These are phyloP conservation scores for Starmerella lactis-condensi DNA, from an alignment of 805 yeast genomes.

Conservation along the genomic window DNA sequence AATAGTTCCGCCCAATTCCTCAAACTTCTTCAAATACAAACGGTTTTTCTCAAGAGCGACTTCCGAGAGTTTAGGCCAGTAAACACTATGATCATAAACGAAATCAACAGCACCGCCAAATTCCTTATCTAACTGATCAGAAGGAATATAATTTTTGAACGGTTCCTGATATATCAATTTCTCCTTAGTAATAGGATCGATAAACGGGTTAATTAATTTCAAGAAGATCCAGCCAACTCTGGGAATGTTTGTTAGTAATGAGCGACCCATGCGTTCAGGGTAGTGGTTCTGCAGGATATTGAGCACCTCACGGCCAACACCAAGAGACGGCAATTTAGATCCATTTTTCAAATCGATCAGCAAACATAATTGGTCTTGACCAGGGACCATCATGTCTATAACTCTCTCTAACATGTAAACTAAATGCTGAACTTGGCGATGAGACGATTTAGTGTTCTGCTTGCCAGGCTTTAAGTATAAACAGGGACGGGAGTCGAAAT, in stretches of 20 bases:
- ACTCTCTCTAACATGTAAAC: constrained; percentile 85
- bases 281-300: constrained; percentile 91
- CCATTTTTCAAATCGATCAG: constrained; percentile 79
- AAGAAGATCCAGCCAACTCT: constrained; percentile 86
- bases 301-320: constrained; percentile 77
- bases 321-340: constrained; percentile 70
- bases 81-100: constrained; percentile 57
- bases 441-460: constrained; percentile 81
- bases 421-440: constrained; percentile 86
- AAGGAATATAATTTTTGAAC: constrained; percentile 63
- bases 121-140: constrained; percentile 58
- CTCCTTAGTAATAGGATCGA: constrained; percentile 87
- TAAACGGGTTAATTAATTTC: constrained; percentile 82
- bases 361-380: constrained; percentile 84
- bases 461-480: constrained; percentile 82
- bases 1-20: constrained; percentile 46
- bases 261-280: constrained; percentile 91
- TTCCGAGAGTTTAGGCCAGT: constrained; percentile 56
- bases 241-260: constrained; percentile 80
- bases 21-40: constrained; percentile 51
- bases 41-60: constrained; percentile 41
- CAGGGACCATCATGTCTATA: constrained; percentile 87
- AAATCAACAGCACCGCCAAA: constrained; percentile 80
- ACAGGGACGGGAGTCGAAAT: constrained; percentile 79
- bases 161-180: constrained; percentile 86